Conservation (phyloP, 306 rosid species). For the Oemleria cerasiformis region DNA sequence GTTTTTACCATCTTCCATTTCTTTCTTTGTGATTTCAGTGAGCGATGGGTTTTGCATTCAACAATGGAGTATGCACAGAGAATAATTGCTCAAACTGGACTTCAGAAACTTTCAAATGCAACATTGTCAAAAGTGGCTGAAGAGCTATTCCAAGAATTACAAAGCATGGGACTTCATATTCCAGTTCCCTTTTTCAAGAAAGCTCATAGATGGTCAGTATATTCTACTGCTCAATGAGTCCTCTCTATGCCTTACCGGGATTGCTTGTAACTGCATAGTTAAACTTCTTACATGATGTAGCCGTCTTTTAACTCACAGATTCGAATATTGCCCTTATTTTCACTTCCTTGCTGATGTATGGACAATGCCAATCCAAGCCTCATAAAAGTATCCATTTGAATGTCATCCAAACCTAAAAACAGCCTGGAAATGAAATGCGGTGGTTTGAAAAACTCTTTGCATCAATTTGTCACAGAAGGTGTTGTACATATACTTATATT, state of each 20-base stretch:
- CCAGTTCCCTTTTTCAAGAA: slow-evolving; percentile 62
- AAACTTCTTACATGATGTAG: not conserved
- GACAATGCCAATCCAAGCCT: not conserved
- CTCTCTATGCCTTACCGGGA: not conserved
- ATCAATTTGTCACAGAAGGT: not conserved
- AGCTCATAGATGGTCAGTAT: slow-evolving; percentile 92
- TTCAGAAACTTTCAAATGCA: slow-evolving; percentile 63
- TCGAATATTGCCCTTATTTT: not conserved
- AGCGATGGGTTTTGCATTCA: slow-evolving; percentile 88
- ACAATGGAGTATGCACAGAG: slow-evolving; percentile 70
- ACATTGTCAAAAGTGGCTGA: slow-evolving; percentile 68
- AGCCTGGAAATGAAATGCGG: not conserved
- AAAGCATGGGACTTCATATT: slow-evolving; percentile 44
- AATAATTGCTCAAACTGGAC: slow-evolving; percentile 74
- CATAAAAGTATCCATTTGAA: not conserved
- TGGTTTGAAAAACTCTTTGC: not conserved
- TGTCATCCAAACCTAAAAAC: not conserved
- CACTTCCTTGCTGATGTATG: not conserved
- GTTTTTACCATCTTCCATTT: not conserved
- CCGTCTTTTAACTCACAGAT: not conserved
- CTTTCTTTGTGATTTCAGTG: slow-evolving; percentile 52
- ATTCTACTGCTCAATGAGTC: slow-evolving; percentile 7
- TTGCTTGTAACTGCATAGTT: not conserved
- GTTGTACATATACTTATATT: not conserved
- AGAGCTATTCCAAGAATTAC: slow-evolving; percentile 67